Evolutionary conservation across 805 yeast species (phyloP), one percentile per base, ranked within the genome.

Genomic region (Cyberlindnera suaveolens): DNA sequence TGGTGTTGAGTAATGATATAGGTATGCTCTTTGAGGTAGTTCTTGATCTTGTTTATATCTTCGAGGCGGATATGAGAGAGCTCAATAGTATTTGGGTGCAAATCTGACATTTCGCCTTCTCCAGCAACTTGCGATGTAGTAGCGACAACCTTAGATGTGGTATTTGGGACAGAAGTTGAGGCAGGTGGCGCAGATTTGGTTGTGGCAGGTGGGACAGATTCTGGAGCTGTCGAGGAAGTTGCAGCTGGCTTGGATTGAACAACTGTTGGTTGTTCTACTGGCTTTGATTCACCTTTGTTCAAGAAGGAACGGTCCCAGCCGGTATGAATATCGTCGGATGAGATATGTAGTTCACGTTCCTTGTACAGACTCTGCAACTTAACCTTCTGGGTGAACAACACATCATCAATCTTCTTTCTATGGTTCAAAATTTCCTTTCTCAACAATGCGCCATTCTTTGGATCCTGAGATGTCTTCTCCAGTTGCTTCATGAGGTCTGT

Each of bases 291-390:
- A n/a, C 64, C 67, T 52, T 80, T 84, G 62, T 88, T 87, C 58
- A 88, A 62, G 51, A 86, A 77, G 0, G 96, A 83, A 35, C 85
- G 78, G 60, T 91, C 95, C 70, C 87, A 93, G 0, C 96, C 98
- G 13, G 93, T 88, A 53, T 80, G 93, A 34, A 89, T 74, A 64
- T 91, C 99, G 14, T 90, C 98, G 40, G 93, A 82, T 3, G 95
- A 81, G 50, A 93, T 90, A 59, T 86, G 84, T 38, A 70, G 58
- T 11, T 78, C 70, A 57, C 85, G 85, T 56, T 90, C 96, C 51
- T 77, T 73, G 52, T 77, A 71, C 43, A 93, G 69, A 30, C 76
- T 77, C 34, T 74, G 78, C 50, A 89, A 67, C 61, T 85, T 88
- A 40, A 76, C 75, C 19, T 74, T 70, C 45, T 85, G 88, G 47